Base-by-base conservation (phyloP, 2,329 filamentous ascomycete species). In the Sporothrix curviconia region DNA sequence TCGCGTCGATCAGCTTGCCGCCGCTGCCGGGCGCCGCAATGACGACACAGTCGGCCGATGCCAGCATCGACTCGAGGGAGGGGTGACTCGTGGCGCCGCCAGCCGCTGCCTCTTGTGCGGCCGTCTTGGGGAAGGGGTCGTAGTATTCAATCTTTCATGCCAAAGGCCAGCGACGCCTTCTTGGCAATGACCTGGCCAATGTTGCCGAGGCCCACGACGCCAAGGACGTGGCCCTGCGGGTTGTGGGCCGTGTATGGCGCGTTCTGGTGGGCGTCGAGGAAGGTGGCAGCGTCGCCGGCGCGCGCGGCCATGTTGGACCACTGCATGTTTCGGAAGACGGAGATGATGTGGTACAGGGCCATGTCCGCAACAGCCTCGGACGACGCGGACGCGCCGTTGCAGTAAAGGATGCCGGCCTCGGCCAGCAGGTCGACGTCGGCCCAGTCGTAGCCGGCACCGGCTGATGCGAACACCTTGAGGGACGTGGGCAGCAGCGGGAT, bases 351-450 rank as follows among this genome's bases (percentile, higher is more conserved):
- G 65, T 83, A 84, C 40, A 89, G 75, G 17, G 85, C 82, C 60
- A 87, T 82, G 68, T 90, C 87, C 52, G 86, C 86, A 1, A 90
- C 86, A 7, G 85, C 82, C 66, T 90, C 87, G 6, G 84, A 84
- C 37, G 85, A 85, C 0, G 87, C 85, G 1, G 82, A 78, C 2
- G 85, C 86, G 3, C 82, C 80, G 71, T 90, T 90, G 75, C 86
- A 90, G 72, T 90, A 90, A 53, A 86, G 71, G 59, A 88, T 80
- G 40, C 83, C 79, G 78, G 59, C 46, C 60, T 81, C 75, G 1
- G 81, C 86, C 55, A 90, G 67, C 1, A 81, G 68, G 64, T 81
- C 75, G 32, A 79, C 82, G 62, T 87, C 81, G 1, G 81, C 83
- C 83, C 83, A 86, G 68, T 87, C 83, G 66, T 83, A 87, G 24